These are phyloP conservation scores for Candida silvatica DNA, from an alignment of 805 yeast species.

Conservation along the genomic window DNA sequence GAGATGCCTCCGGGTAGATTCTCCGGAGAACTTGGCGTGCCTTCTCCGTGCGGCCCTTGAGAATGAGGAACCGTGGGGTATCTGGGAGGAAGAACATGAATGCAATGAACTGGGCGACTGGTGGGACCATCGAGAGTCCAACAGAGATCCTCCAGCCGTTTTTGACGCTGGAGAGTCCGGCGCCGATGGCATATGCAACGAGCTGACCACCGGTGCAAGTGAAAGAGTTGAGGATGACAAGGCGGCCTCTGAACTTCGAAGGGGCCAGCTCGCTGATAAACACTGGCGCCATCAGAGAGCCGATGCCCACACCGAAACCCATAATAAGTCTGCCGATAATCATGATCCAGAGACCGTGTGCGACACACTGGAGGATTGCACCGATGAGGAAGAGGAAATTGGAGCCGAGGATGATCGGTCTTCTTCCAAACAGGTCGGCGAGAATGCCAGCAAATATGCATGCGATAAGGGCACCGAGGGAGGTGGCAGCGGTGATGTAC, in stretches of 20 bases:
- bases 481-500: constrained; percentile 88
- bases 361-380: constrained; percentile 73
- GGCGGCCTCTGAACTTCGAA: constrained; percentile 80
- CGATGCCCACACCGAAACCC: constrained; percentile 96
- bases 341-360: constrained; percentile 85
- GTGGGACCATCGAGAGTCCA: constrained; percentile 85
- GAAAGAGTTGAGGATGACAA: constrained; percentile 80
- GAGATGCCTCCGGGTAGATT: constrained; percentile 57
- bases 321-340: constrained; percentile 82
- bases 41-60: constrained; percentile 52
- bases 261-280: constrained; percentile 93
- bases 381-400: constrained; percentile 79
- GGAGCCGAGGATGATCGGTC: constrained; percentile 74
- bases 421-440: constrained; percentile 83
- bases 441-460: constrained; percentile 69
- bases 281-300: constrained; percentile 86
- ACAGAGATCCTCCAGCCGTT: constrained; percentile 94
- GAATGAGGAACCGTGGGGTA: constrained; percentile 84
- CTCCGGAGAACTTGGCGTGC: constrained; percentile 61
- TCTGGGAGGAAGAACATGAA: constrained; percentile 90
- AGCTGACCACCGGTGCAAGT: constrained; percentile 95
- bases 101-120: constrained; percentile 64
- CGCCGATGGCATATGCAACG: constrained; percentile 89
- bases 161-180: constrained; percentile 62
- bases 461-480: constrained; percentile 84